Conservation (phyloP, 2,329 filamentous ascomycete species). For the Fusarium anguioides region DNA sequence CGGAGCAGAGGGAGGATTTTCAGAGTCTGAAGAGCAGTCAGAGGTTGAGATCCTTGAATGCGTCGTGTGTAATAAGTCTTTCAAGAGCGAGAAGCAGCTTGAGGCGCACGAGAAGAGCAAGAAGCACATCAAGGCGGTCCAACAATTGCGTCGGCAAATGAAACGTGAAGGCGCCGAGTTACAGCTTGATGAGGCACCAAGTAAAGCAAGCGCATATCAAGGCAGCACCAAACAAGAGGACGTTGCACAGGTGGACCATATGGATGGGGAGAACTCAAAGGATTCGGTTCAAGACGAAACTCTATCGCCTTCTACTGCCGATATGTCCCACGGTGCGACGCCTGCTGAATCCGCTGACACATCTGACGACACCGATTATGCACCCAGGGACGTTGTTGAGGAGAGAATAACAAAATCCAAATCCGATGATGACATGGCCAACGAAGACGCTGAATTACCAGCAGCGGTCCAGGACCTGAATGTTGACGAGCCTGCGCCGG, state of each 20-base stretch:
- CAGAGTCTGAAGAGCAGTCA: conserved; percentile 64
- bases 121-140: conserved; percentile 89
- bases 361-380: conserved; percentile 58
- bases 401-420: conserved; percentile 50
- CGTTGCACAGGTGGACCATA: neutral
- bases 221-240: neutral
- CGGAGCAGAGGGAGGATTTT: conserved; percentile 70
- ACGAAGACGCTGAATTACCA: conserved; percentile 25
- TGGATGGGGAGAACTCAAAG: neutral
- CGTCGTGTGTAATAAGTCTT: conserved; percentile 79
- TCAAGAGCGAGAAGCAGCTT: conserved; percentile 92
- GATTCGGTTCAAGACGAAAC: neutral
- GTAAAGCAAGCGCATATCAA: neutral
- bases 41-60: conserved; percentile 76
- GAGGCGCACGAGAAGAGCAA: conserved; percentile 96
- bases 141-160: conserved; percentile 85
- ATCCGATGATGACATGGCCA: neutral
- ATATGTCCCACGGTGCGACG: conserved; percentile 4
- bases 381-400: conserved; percentile 57
- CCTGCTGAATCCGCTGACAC: conserved; percentile 22
- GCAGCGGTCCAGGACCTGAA: conserved; percentile 38
- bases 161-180: conserved; percentile 77
- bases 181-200: conserved; percentile 52
- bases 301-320: neutral
- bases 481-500: conserved; percentile 39